A percentile compares a stretch with the other conserved stretches of the same genome.
phyloP scores from a whole-genome alignment of 352 stramenopile species.

The Blastocystis sp. region DNA sequence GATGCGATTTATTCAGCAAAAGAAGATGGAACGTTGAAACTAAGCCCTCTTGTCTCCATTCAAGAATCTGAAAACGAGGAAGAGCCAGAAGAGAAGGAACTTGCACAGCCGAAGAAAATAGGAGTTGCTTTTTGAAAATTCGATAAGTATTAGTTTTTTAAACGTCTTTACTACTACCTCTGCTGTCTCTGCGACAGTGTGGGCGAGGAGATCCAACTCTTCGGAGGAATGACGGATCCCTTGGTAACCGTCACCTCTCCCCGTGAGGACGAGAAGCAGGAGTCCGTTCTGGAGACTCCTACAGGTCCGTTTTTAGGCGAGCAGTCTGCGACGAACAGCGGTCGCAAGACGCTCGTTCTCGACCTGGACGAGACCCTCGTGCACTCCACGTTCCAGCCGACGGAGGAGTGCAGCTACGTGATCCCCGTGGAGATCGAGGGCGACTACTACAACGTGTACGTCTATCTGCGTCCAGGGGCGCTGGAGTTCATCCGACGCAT shows the following conservation, averaged over 20 bases:
- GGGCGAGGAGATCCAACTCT: neutral
- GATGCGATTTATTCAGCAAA: conserved; percentile 45
- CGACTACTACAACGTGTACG: conserved; percentile 76
- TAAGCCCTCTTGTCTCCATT: neutral
- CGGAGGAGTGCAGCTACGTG: conserved; percentile 85
- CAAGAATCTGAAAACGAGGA: neutral
- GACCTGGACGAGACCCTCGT: conserved; percentile 96
- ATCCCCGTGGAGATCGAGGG: conserved; percentile 91
- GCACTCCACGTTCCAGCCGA: conserved; percentile 88
- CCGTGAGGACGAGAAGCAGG: neutral
- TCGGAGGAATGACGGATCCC: neutral
- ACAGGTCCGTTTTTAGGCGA: conserved; percentile 61
- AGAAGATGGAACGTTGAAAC: neutral
- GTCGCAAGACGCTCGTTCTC: conserved; percentile 82
- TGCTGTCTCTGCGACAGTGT: conserved; percentile 11
- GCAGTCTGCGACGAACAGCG: conserved; percentile 66
- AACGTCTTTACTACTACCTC: neutral
- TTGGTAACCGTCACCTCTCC: neutral
- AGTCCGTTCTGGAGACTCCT: neutral
- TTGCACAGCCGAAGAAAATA: neutral
- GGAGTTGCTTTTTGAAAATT: neutral
- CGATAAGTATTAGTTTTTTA: neutral
- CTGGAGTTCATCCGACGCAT: conserved; percentile 91
- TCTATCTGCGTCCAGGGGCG: conserved; percentile 81
- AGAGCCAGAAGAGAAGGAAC: neutral